Base-by-base conservation (phyloP, 306 rosid species). In the Lotus japonicus region DNA sequence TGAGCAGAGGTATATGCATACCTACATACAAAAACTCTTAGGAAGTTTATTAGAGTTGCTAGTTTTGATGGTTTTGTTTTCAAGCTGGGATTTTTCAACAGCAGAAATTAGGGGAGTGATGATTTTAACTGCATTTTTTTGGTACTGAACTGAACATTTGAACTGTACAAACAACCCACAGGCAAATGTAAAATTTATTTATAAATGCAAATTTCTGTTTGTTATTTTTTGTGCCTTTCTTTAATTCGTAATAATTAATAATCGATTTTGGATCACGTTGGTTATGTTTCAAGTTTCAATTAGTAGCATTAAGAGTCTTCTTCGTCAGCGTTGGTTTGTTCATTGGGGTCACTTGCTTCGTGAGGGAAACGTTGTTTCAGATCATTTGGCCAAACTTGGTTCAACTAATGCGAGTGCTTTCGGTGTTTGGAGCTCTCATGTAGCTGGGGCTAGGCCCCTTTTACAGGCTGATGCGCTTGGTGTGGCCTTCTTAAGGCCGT, bases 111-210 rank as follows among this genome's bases (percentile, higher is more conserved):
- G 74, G 48, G 15, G 42, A 28, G 31, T 26, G 31, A 21, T 82
- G 43, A 59, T 73, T 49, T 38, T 23, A 36, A 14, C 56, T 0
- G 65, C 39, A 36, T 36, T 51, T 33, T 68, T 74, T 66, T 18
- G 11, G 38, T 49, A 56, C 45, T 63, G 45, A 57, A 71, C 69
- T 17, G 63, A 43, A 42, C 31, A 42, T 66, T 61, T 46, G 73
- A 64, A 67, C 21, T 77, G 87, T 77, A 77, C 65, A 68, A 74
- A 74, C 75, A 68, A 64, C 36, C 33, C 23, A 72, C 71, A 54
- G 7, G 71, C 66, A 72, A 56, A 50, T 71, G 68, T 52, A 51
- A 64, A 44, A 65, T 42, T 16, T 4, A 8, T 18, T 11, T 31
- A 28, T 9, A 39, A 50, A 51, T 66, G 9, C 52, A 41, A 53